Percentiles rank a stretch among this genome's conserved stretches.
Conservation (phyloP, 225 moss, liverwort and hornwort genomes). For the Anthoceros angustus region DNA sequence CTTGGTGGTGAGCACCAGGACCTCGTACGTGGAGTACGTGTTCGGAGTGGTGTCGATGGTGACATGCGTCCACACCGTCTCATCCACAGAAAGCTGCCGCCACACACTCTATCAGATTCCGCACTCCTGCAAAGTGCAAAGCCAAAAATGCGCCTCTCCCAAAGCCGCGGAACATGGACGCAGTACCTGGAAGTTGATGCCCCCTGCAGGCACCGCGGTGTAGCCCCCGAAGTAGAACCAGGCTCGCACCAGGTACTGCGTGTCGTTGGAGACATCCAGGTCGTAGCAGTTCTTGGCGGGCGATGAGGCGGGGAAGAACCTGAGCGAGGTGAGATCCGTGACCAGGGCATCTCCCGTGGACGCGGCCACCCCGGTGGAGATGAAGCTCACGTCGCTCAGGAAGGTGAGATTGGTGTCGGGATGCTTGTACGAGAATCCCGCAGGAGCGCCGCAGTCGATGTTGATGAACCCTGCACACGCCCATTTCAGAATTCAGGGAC, state of each 20-base stretch:
- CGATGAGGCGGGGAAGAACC: neutral
- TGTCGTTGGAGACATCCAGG: neutral
- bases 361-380: too few species aligned
- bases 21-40: neutral
- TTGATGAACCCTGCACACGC: too few species aligned
- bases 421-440: too few species aligned
- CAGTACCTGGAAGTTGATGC: neutral
- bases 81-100: neutral
- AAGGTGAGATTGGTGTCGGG: too few species aligned
- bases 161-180: neutral
- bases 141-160: neutral
- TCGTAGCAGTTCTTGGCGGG: neutral
- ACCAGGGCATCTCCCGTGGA: too few species aligned
- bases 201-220: neutral
- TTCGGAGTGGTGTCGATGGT: neutral
- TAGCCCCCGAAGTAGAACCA: neutral
- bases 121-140: neutral
- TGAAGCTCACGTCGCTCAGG: too few species aligned
- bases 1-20: neutral
- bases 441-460: too few species aligned
- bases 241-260: neutral
- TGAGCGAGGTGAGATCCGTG: neutral
- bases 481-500: too few species aligned
- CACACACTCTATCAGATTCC: neutral
- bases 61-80: neutral